phyloP scores from a whole-genome alignment of 2,329 filamentous ascomycete species.

The Chaetomium strumarium region DNA sequence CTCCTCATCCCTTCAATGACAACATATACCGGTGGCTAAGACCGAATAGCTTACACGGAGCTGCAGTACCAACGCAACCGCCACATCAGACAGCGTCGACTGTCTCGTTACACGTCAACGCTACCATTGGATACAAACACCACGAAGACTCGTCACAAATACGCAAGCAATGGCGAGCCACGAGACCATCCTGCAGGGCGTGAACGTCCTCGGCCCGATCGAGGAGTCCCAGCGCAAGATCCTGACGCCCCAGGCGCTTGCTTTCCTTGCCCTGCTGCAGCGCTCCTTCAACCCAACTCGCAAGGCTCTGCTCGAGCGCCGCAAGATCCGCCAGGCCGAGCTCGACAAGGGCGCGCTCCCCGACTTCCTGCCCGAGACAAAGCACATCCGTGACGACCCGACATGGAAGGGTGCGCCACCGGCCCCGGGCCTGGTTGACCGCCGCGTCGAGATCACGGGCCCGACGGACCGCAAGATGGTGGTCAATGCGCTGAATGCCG shows the following conservation, averaged over 20 bases:
- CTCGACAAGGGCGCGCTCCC: constrained; percentile 83
- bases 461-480: constrained; percentile 99
- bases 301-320: constrained; percentile 82
- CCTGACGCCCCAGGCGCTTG: constrained; percentile 80
- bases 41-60: too few relatives aligned
- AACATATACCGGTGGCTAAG: constrained; percentile 2
- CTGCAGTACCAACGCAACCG: background rate
- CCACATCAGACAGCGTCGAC: background rate
- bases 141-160: background rate
- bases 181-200: constrained; percentile 78
- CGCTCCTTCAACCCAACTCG: constrained; percentile 87
- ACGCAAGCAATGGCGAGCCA: constrained; percentile 54
- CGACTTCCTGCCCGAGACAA: constrained; percentile 94
- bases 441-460: constrained; percentile 93
- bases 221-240: constrained; percentile 81
- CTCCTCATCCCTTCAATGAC: background rate
- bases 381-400: constrained; percentile 87
- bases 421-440: constrained; percentile 86
- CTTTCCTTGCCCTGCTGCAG: constrained; percentile 91
- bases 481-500: constrained; percentile 89
- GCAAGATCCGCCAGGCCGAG: constrained; percentile 81
- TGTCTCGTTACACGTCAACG: background rate
- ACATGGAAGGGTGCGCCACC: constrained; percentile 90
- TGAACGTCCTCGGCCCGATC: constrained; percentile 75
- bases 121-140: background rate